phyloP scores from a whole-genome alignment of 169 alveolate genomes.

The Eimeria maxima region DNA sequence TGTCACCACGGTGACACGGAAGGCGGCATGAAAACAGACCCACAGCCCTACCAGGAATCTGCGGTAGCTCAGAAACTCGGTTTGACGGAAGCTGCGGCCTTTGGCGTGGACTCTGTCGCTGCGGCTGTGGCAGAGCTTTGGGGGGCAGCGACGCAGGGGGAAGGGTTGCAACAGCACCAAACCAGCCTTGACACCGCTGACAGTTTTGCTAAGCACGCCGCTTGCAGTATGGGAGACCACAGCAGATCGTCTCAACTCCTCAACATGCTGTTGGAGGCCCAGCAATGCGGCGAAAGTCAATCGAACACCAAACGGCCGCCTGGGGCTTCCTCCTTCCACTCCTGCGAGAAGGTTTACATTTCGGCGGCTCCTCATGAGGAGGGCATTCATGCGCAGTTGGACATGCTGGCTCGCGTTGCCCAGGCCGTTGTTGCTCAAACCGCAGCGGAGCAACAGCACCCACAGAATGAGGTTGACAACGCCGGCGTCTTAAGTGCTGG shows the following conservation, averaged over 20 bases:
- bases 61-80: slow-evolving; percentile 36
- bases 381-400: slow-evolving; percentile 3
- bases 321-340: slow-evolving; percentile 10
- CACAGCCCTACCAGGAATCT: background rate
- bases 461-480: background rate
- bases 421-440: slow-evolving; percentile 19
- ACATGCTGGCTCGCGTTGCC: slow-evolving; percentile 41
- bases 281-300: slow-evolving; percentile 33
- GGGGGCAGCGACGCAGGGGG: slow-evolving; percentile 51
- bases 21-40: background rate
- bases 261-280: slow-evolving; percentile 58
- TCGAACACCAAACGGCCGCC: background rate
- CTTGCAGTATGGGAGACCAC: background rate
- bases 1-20: slow-evolving; percentile 42
- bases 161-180: slow-evolving; percentile 4
- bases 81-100: slow-evolving; percentile 42
- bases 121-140: slow-evolving; percentile 62
- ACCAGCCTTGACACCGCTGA: background rate
- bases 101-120: slow-evolving; percentile 67
- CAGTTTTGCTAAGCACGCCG: background rate
- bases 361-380: slow-evolving; percentile 54
- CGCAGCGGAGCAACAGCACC: background rate
- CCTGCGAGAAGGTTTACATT: slow-evolving; percentile 32
- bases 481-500: slow-evolving; percentile 10
- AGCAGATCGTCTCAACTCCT: slow-evolving; percentile 8